Base-by-base conservation (phyloP, 2,329 filamentous ascomycete genomes). In the Hypoxylon sp. region DNA sequence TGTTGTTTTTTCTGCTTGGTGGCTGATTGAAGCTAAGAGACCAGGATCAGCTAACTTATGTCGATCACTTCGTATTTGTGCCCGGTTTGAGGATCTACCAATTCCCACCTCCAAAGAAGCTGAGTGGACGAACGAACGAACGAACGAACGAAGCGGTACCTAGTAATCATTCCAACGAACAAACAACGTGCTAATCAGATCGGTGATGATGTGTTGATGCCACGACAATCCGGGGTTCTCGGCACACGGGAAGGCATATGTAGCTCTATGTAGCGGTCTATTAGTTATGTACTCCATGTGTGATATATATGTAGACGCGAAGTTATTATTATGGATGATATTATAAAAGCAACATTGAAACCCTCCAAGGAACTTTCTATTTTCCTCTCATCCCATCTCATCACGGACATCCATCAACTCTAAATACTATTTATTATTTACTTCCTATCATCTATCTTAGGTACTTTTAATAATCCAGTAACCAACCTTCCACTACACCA, bases 41-140 rank as follows among this genome's bases (percentile, higher is more conserved):
- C 23, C 42, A 23, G 43, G 49, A 23, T 40, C 43, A 45, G 25
- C 43, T 30, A 16, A 46, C 13, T 12, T 20, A 6, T 43, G 54
- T 20, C 54, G 54, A 57, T 57, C 54, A 57, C 54, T 57, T 57
- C 54, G 54, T 57, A 57, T 57, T 48, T n/a, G n/a, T 43, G 40
- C 29, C 19, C 17, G 11, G n/a, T 11, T 9, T 12, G 20, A 40
- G 27, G 13, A 31, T 19, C 13, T 12, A 17, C 44, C 44, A n/a
- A n/a, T n/a, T n/a, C n/a, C n/a, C n/a, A n/a, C n/a, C n/a, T n/a
- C n/a, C n/a, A n/a, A n/a, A n/a, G n/a, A n/a, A n/a, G n/a, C n/a
- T n/a, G n/a, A n/a, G n/a, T n/a, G n/a, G n/a, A n/a, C n/a, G n/a
- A n/a, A n/a, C n/a, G n/a, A n/a, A n/a, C n/a, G n/a, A n/a, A n/a